A percentile compares a stretch with the other conserved stretches of the same genome.
Evolutionary conservation across 805 yeast genomes (phyloP).

Genomic region (Kluyveromyces lactis): DNA sequence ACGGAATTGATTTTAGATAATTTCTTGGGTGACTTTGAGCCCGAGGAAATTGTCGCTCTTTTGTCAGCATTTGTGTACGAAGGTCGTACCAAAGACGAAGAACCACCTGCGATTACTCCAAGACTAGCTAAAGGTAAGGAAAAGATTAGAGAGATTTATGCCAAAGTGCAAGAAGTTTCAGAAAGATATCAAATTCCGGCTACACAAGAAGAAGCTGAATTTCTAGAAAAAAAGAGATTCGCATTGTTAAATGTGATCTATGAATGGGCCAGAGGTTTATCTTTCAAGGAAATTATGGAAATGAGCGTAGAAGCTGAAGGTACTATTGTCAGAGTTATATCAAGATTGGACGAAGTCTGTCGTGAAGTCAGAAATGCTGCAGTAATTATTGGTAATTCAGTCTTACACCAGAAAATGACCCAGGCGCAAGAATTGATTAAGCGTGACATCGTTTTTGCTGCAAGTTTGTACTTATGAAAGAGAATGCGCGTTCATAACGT

Average conservation of each 20-base stretch:
- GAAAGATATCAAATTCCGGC: conserved; percentile 61
- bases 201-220: conserved; percentile 79
- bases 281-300: conserved; percentile 85
- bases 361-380: conserved; percentile 93
- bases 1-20: conserved; percentile 89
- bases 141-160: conserved; percentile 64
- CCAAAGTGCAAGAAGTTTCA: conserved; percentile 51
- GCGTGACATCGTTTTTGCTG: conserved; percentile 95
- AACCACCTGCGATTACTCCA: conserved; percentile 60
- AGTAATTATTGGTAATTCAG: conserved; percentile 85
- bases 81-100: conserved; percentile 58
- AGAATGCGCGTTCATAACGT: neutral
- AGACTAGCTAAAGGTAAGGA: conserved; percentile 64
- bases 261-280: conserved; percentile 95
- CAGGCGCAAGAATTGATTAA: conserved; percentile 91
- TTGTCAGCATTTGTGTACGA: conserved; percentile 90
- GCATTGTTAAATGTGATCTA: conserved; percentile 90
- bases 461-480: conserved; percentile 67
- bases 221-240: conserved; percentile 75
- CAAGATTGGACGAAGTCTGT: conserved; percentile 89
- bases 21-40: conserved; percentile 85
- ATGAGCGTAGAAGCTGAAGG: conserved; percentile 91
- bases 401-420: conserved; percentile 80
- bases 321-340: conserved; percentile 90
- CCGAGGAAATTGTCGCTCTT: conserved; percentile 95